Conservation (phyloP, 129 eudicot species). For the Daucus carota region DNA sequence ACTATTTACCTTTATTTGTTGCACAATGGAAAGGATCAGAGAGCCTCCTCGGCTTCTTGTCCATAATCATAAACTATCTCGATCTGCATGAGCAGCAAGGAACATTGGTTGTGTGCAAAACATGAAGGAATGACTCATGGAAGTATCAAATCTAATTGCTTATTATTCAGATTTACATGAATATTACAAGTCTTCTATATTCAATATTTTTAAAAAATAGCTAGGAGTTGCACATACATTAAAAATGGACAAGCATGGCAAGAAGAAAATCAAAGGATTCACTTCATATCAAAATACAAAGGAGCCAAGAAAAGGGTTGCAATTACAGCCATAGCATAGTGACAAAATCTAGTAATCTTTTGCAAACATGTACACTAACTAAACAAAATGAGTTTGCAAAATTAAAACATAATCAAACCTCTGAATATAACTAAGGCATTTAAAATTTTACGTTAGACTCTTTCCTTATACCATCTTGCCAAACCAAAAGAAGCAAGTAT, state of each 20-base stretch:
- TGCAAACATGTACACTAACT: not conserved
- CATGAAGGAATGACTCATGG: not conserved
- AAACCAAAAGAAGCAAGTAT: not conserved
- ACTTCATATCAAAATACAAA: too few species aligned
- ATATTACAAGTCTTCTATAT: not conserved
- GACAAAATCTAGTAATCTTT: not conserved
- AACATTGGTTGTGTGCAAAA: not conserved
- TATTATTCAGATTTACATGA: not conserved
- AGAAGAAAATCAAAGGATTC: not conserved
- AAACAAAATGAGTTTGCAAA: not conserved
- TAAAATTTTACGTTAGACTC: not conserved
- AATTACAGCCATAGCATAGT: not conserved
- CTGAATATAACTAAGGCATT: not conserved
- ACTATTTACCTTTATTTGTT: conserved; percentile 48
- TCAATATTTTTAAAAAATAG: not conserved
- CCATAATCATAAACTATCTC: conserved; percentile 85
- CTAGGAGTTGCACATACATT: not conserved
- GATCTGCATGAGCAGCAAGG: conserved; percentile 50
- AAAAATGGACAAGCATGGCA: not conserved
- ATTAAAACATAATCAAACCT: not conserved
- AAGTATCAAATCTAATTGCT: not conserved
- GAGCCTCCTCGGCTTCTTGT: conserved; percentile 43
- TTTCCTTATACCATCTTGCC: not conserved
- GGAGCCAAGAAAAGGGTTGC: not conserved
- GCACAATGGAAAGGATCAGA: conserved; percentile 4